phyloP scores from a whole-genome alignment of 2,329 filamentous ascomycete species.

The Aspergillus intermedius region DNA sequence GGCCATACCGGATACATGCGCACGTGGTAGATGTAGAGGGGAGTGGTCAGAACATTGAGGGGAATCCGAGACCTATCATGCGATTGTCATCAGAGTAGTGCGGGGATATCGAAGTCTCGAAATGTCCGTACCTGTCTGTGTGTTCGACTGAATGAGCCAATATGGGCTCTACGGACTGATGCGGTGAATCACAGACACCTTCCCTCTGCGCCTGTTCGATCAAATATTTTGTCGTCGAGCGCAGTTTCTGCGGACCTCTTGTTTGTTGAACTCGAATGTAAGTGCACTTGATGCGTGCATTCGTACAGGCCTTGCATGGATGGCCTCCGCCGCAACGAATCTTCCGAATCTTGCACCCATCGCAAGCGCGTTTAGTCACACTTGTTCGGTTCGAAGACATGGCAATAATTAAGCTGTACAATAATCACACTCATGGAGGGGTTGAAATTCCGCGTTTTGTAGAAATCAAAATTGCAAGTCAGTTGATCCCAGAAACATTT shows the following conservation, averaged over 20 bases:
- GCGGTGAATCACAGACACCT: background rate
- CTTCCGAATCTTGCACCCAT: conserved; percentile 50
- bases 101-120: background rate
- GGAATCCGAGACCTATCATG: conserved; percentile 8
- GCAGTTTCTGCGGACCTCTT: conserved; percentile 42
- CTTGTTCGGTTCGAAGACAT: conserved; percentile 8
- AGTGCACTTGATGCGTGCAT: conserved; percentile 45
- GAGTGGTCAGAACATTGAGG: conserved; percentile 19
- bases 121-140: background rate
- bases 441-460: background rate
- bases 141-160: background rate
- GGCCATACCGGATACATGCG: conserved; percentile 50
- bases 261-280: conserved; percentile 42
- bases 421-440: background rate
- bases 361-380: conserved; percentile 40
- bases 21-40: conserved; percentile 44
- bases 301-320: conserved; percentile 43
- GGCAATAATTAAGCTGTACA: background rate
- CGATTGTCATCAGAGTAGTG: background rate
- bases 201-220: conserved; percentile 16
- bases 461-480: background rate
- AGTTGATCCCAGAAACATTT: background rate
- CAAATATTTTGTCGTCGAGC: conserved; percentile 14
- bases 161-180: too few relatives aligned
- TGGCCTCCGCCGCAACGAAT: conserved; percentile 45